Evolutionary conservation across 306 rosid species (phyloP).

Genomic region (Trifolium fragiferum): DNA sequence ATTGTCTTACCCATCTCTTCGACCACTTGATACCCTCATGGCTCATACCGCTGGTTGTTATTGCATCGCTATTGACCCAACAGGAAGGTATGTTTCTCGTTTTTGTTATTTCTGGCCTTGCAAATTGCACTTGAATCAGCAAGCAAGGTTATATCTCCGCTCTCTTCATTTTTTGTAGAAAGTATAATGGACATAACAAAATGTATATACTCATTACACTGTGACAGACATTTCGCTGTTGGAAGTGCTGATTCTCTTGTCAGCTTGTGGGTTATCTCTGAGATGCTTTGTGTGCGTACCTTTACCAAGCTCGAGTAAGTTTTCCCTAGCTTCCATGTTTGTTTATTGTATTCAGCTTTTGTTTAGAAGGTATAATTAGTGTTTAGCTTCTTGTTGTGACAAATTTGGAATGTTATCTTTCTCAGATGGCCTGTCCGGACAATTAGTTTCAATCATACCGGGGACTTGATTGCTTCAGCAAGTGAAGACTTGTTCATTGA

Average conservation of each 20-base stretch:
- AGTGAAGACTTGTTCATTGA: conserved; percentile 93
- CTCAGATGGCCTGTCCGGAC: conserved; percentile 96
- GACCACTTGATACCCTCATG: conserved; percentile 84
- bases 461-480: conserved; percentile 88
- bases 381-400: conserved; percentile 10
- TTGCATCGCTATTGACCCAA: conserved; percentile 96
- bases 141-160: background rate
- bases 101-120: conserved; percentile 29
- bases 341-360: conserved; percentile 22
- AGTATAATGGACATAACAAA: conserved; percentile 27
- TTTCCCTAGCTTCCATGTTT: conserved; percentile 27
- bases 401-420: conserved; percentile 37
- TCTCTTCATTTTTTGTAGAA: conserved; percentile 16
- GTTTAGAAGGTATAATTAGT: background rate
- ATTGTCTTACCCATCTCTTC: conserved; percentile 87
- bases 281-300: conserved; percentile 97
- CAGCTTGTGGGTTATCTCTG: conserved; percentile 90
- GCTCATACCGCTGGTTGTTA: conserved; percentile 99
- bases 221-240: conserved; percentile 82
- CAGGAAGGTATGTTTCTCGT: conserved; percentile 68
- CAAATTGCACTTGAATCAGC: background rate
- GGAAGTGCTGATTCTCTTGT: conserved; percentile 99
- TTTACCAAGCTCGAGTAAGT: conserved; percentile 93
- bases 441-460: conserved; percentile 87
- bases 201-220: conserved; percentile 16